These are phyloP conservation scores for Xylona heveae DNA, from an alignment of 495 filamentous ascomycete genomes.

Conservation along the genomic window DNA sequence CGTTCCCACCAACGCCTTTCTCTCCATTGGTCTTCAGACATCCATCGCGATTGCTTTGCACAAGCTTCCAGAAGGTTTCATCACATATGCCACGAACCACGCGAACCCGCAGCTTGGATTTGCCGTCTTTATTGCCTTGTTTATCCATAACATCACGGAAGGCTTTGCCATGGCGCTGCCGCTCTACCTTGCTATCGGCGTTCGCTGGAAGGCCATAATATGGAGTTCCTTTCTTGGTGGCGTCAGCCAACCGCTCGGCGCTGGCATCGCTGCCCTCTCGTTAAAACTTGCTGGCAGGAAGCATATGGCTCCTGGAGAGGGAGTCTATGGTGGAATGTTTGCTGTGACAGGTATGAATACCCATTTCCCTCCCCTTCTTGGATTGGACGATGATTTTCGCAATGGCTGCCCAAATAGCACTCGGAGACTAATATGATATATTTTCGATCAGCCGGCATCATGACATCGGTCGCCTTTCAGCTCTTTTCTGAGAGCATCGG, in stretches of 20 bases:
- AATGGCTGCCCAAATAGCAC: background rate
- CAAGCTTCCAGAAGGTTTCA: conserved; percentile 95
- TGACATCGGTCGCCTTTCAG: conserved; percentile 79
- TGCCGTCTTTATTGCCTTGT: conserved; percentile 83
- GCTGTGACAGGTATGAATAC: conserved; percentile 33
- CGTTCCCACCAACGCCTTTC: conserved; percentile 84
- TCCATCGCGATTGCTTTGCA: conserved; percentile 86
- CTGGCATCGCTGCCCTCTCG: conserved; percentile 66
- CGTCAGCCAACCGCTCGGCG: conserved; percentile 67
- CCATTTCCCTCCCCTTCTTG: background rate
- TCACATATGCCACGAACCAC: conserved; percentile 96
- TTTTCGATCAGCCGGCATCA: conserved; percentile 60
- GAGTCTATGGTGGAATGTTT: conserved; percentile 76
- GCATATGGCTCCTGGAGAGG: conserved; percentile 20
- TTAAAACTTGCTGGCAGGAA: conserved; percentile 31
- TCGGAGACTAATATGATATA: no score
- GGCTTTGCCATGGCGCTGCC: conserved; percentile 88
- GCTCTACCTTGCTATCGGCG: conserved; percentile 67
- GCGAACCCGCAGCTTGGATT: conserved; percentile 73
- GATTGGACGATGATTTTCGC: background rate
- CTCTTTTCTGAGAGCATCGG: conserved; percentile 71
- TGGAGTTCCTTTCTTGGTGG: conserved; percentile 74
- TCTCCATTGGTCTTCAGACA: conserved; percentile 83
- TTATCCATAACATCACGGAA: conserved; percentile 95
- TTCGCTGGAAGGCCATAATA: conserved; percentile 54